A percentile compares a stretch with the other conserved stretches of the same genome.
phyloP scores from a whole-genome alignment of 2,329 filamentous ascomycete species.

The Aspergillus fischeri region DNA sequence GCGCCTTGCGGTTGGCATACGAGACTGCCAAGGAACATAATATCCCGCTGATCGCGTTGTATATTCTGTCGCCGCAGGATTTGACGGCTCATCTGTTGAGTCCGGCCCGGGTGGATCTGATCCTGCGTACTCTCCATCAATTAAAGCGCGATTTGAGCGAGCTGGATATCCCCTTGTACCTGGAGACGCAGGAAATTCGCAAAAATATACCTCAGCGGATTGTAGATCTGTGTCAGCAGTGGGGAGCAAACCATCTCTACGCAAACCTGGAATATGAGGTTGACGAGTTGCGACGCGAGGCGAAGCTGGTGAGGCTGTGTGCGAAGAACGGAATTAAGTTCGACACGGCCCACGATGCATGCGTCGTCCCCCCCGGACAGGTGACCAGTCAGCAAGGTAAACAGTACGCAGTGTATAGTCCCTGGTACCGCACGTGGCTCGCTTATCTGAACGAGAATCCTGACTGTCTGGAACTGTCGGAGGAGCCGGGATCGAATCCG shows the following conservation, averaged over 20 bases:
- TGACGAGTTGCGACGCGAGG: conserved; percentile 78
- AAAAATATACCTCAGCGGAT: conserved; percentile 59
- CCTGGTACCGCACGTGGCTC: conserved; percentile 77
- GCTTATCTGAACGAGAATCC: conserved; percentile 66
- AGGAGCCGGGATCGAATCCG: conserved; percentile 56
- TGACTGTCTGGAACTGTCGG: conserved; percentile 60
- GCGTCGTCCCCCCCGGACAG: conserved; percentile 70
- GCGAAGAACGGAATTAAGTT: conserved; percentile 63
- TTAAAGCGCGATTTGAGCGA: conserved; percentile 64
- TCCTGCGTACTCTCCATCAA: conserved; percentile 64
- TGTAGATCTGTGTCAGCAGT: conserved; percentile 62
- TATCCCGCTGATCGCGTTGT: conserved; percentile 70
- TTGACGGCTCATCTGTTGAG: conserved; percentile 74
- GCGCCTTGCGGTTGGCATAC: conserved; percentile 62
- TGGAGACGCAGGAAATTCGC: conserved; percentile 67
- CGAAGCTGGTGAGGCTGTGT: conserved; percentile 58
- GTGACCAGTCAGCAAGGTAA: conserved; percentile 65
- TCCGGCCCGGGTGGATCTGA: conserved; percentile 73
- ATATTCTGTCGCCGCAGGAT: conserved; percentile 78
- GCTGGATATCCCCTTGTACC: conserved; percentile 71
- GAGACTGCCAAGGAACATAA: conserved; percentile 62
- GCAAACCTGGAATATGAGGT: conserved; percentile 90
- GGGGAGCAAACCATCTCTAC: conserved; percentile 71
- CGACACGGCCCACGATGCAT: conserved; percentile 73
- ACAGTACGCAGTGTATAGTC: conserved; percentile 79